These are phyloP conservation scores for Tieghemostelium lacteum DNA, from an alignment of 78 protist species.

Conservation along the genomic window DNA sequence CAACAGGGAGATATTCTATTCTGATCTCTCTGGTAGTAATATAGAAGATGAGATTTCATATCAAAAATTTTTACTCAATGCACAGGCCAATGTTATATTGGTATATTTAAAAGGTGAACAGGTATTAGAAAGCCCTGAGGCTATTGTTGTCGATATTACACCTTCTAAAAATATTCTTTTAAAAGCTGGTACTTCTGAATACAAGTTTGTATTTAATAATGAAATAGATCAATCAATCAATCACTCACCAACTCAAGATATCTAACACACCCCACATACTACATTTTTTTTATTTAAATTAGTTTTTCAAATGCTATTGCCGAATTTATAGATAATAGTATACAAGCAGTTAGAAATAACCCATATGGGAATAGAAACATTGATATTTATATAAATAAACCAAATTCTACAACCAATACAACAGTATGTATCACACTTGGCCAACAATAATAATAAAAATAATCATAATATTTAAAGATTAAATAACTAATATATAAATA, in stretches of 20 bases:
- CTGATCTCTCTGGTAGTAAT: constrained; percentile 17
- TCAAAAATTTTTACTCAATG: constrained; percentile 15
- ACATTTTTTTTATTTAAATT: background rate
- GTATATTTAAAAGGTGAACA: constrained; percentile 33
- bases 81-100: constrained; percentile 10
- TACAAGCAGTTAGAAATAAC: constrained; percentile 77
- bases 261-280: no score
- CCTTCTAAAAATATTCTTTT: constrained; percentile 77
- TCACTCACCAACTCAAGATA: no score
- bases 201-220: constrained; percentile 19
- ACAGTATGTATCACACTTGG: constrained; percentile 10
- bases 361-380: constrained; percentile 17
- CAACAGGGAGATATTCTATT: background rate
- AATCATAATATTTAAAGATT: background rate
- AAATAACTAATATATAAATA: background rate
- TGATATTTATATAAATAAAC: constrained; percentile 25
- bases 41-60: constrained; percentile 28
- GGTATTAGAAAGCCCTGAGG: constrained; percentile 39
- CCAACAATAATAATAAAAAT: background rate
- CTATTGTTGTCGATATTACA: constrained; percentile 67
- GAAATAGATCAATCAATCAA: no score
- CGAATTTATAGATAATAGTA: constrained; percentile 79
- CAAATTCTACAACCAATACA: background rate
- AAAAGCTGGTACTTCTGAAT: constrained; percentile 82
- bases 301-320: constrained; percentile 78